phyloP scores from a whole-genome alignment of 768 basidiomycete genomes.

The Macrolepiota dolichaula region DNA sequence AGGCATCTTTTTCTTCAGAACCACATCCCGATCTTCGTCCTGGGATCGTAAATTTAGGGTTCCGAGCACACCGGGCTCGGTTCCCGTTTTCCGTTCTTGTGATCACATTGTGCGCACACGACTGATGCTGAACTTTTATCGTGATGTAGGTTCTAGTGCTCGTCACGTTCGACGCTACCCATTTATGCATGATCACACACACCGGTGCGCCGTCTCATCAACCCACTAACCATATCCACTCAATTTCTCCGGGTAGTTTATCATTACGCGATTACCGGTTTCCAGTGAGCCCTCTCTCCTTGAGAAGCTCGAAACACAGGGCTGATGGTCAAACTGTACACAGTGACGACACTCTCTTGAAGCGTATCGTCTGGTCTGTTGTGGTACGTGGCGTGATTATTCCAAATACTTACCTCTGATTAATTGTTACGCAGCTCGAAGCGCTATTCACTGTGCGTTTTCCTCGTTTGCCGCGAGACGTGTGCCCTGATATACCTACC shows the following conservation, averaged over 20 bases:
- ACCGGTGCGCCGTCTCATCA: slow-evolving; percentile 28
- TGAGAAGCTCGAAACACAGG: background rate
- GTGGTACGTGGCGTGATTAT: background rate
- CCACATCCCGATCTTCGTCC: background rate
- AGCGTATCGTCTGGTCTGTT: slow-evolving; percentile 13
- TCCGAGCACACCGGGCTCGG: background rate
- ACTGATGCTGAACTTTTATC: background rate
- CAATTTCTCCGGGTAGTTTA: slow-evolving; percentile 31
- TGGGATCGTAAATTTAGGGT: background rate
- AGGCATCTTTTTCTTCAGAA: slow-evolving; percentile 10
- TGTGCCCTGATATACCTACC: background rate
- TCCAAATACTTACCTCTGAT: background rate
- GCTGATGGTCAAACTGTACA: background rate
- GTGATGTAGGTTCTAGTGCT: slow-evolving; percentile 24
- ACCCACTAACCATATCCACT: background rate
- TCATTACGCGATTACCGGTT: slow-evolving; percentile 44
- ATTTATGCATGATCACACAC: slow-evolving; percentile 46
- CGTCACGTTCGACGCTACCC: slow-evolving; percentile 38
- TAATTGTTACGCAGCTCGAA: slow-evolving; percentile 31
- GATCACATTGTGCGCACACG: no score
- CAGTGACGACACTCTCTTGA: slow-evolving; percentile 10
- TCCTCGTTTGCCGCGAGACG: background rate
- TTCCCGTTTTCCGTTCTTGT: background rate
- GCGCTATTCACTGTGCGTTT: slow-evolving; percentile 40
- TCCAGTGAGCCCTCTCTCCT: slow-evolving; percentile 23